phyloP scores from a whole-genome alignment of 176 grass and related monocot genomes.

The Dendrocalamus sinicus region DNA sequence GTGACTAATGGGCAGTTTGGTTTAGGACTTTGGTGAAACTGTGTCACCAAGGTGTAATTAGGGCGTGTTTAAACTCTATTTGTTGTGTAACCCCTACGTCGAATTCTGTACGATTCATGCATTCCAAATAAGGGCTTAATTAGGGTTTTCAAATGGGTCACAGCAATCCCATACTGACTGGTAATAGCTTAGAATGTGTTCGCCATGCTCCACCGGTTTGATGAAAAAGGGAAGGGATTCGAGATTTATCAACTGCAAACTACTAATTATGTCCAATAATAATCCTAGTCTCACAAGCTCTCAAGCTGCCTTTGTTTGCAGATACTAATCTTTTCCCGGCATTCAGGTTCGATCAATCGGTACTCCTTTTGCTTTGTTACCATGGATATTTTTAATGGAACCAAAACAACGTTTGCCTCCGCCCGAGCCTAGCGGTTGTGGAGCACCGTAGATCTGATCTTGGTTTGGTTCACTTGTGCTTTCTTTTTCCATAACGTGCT shows the following conservation, averaged over 20 bases:
- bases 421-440: neutral
- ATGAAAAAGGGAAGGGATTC: neutral
- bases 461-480: neutral
- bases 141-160: too few species aligned
- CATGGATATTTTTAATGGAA: slow-evolving; percentile 31
- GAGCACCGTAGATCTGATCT: slow-evolving; percentile 39
- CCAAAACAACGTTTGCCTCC: slow-evolving; percentile 34
- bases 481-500: neutral
- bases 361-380: neutral
- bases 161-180: too few species aligned
- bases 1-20: neutral
- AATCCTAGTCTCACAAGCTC: neutral
- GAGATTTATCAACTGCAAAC: neutral
- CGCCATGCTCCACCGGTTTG: neutral
- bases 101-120: too few species aligned
- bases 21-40: neutral
- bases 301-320: neutral
- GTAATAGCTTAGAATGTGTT: neutral
- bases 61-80: neutral
- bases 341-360: slow-evolving; percentile 22
- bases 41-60: neutral
- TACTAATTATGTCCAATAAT: too few species aligned
- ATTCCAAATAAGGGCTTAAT: too few species aligned
- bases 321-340: slow-evolving; percentile 16
- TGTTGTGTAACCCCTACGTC: too few species aligned